Conservation (phyloP, 2,329 filamentous ascomycete genomes). For the Dendrostoma leiphaemia region DNA sequence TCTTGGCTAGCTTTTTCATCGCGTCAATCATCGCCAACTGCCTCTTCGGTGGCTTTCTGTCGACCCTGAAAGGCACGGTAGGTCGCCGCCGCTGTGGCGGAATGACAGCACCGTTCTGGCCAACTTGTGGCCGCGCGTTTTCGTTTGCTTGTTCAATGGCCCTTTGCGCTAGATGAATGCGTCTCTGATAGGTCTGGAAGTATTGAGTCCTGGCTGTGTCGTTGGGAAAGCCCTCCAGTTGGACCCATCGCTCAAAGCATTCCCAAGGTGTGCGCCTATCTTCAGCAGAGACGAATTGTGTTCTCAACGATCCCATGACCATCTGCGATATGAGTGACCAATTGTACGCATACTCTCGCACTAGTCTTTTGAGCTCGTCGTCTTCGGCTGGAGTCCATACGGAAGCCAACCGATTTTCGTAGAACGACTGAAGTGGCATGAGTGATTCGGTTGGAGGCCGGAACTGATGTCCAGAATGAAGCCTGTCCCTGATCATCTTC, state of each 20-base stretch:
- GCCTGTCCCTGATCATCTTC: conserved; percentile 82
- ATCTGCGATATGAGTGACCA: conserved; percentile 92
- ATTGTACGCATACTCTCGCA: conserved; percentile 94
- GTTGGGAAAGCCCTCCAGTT: conserved; percentile 81
- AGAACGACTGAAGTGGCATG: conserved; percentile 90
- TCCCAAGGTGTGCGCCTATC: conserved; percentile 96
- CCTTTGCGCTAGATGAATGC: conserved; percentile 60
- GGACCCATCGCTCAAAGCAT: conserved; percentile 96
- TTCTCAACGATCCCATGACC: conserved; percentile 69
- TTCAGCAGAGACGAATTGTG: conserved; percentile 76
- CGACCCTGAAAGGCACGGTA: conserved; percentile 79
- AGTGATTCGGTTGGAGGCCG: conserved; percentile 85
- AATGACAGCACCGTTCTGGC: conserved; percentile 41
- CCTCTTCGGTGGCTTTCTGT: conserved; percentile 80
- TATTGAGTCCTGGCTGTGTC: conserved; percentile 97
- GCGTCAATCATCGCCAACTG: conserved; percentile 88
- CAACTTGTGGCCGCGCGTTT: conserved; percentile 37
- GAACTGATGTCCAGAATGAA: conserved; percentile 91
- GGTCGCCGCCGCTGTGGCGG: conserved; percentile 61
- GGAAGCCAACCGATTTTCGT: conserved; percentile 80
- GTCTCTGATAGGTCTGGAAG: conserved; percentile 70
- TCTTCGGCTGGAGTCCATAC: conserved; percentile 92
- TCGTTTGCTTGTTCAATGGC: conserved; percentile 47
- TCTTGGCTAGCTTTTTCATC: conserved; percentile 94
- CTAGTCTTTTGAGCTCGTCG: conserved; percentile 79